phyloP scores from a whole-genome alignment of 345 rosid species.

The Streptanthus diversifolius region DNA sequence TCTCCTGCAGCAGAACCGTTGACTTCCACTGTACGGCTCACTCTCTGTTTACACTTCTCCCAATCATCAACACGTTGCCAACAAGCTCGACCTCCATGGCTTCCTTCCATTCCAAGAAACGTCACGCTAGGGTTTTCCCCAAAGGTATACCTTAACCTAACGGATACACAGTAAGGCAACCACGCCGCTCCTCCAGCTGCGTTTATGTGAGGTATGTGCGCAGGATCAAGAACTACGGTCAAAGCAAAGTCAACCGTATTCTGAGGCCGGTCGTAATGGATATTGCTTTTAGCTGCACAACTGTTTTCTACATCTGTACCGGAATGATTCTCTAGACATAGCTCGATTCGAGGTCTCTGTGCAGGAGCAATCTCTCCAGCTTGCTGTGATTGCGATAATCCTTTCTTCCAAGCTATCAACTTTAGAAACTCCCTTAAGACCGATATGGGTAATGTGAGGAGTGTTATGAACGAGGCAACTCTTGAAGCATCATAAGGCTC shows the following conservation, averaged over 20 bases:
- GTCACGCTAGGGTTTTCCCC: slow-evolving; percentile 59
- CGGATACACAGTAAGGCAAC: slow-evolving; percentile 93
- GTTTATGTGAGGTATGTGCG: slow-evolving; percentile 71
- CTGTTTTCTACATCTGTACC: slow-evolving; percentile 55
- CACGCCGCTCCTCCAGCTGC: slow-evolving; percentile 99
- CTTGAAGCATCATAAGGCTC: slow-evolving; percentile 99
- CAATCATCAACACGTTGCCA: slow-evolving; percentile 80
- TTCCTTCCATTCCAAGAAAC: slow-evolving; percentile 92
- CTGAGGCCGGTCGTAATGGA: slow-evolving; percentile 76
- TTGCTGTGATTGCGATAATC: slow-evolving; percentile 72
- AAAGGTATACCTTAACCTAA: slow-evolving; percentile 72
- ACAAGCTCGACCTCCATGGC: slow-evolving; percentile 96
- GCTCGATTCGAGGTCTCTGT: slow-evolving; percentile 87
- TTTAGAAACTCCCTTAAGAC: slow-evolving; percentile 90
- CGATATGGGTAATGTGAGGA: slow-evolving; percentile 91
- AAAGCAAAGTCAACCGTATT: slow-evolving; percentile 80
- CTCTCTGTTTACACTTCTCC: slow-evolving; percentile 91
- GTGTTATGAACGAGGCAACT: slow-evolving; percentile 97
- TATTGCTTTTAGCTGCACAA: slow-evolving; percentile 75
- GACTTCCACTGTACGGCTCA: slow-evolving; percentile 60
- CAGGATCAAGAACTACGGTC: slow-evolving; percentile 91
- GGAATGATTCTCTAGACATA: slow-evolving; percentile 87
- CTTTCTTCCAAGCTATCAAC: slow-evolving; percentile 97
- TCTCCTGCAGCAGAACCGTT: slow-evolving; percentile 51
- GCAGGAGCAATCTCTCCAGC: slow-evolving; percentile 79